Evolutionary conservation across 805 yeast genomes (phyloP).

Genomic region (Lipomyces sp.): DNA sequence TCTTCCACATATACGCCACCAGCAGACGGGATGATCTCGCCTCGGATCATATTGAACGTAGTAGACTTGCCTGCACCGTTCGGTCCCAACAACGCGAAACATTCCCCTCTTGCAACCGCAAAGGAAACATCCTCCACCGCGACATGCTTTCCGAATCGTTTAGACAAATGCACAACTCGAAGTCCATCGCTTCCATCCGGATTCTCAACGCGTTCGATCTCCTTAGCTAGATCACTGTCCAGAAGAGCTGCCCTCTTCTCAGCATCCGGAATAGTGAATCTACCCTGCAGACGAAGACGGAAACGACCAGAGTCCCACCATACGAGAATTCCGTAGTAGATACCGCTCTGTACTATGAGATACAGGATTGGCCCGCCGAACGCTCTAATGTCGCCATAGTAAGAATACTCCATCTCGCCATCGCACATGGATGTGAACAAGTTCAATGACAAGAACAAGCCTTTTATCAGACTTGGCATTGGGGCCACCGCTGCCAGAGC

Average conservation of each 20-base stretch:
- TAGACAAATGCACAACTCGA: conserved; percentile 43
- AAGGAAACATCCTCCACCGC: conserved; percentile 47
- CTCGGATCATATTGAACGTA: conserved; percentile 48
- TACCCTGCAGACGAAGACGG: conserved; percentile 32
- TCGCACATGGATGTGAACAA: conserved; percentile 45
- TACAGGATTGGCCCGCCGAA: conserved; percentile 47
- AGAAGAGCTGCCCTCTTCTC: conserved; percentile 33
- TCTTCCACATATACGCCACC: conserved; percentile 45
- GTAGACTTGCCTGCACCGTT: conserved; percentile 50
- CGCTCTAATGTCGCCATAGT: conserved; percentile 44
- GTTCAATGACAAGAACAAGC: conserved; percentile 44
- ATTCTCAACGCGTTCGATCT: conserved; percentile 40
- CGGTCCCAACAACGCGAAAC: conserved; percentile 48
- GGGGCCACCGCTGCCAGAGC: conserved; percentile 44
- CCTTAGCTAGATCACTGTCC: conserved; percentile 40
- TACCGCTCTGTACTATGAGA: conserved; percentile 41
- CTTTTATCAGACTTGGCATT: conserved; percentile 41
- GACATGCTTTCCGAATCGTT: conserved; percentile 39
- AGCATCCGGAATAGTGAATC: conserved; percentile 22
- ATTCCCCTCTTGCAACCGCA: conserved; percentile 44
- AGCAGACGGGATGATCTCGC: conserved; percentile 42
- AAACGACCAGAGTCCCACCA: conserved; percentile 48
- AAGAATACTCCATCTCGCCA: conserved; percentile 37
- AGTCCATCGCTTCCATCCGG: conserved; percentile 41
- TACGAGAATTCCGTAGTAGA: conserved; percentile 39